Evolutionary conservation across 352 stramenopile genomes (phyloP).

Genomic region (Phytophthora pini): DNA sequence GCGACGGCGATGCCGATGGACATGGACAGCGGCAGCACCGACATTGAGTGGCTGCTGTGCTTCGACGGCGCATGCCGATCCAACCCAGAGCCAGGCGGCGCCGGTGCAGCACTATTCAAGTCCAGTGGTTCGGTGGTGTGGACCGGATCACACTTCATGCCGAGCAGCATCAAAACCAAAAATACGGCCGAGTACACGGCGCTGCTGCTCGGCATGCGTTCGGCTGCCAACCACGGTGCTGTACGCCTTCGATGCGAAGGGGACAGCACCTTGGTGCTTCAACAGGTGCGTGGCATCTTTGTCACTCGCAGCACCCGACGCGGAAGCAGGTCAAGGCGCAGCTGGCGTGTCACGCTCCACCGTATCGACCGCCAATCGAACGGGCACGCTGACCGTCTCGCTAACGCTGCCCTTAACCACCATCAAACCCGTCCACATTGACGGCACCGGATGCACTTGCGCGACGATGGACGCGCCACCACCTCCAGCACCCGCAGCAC

Average conservation of each 20-base stretch:
- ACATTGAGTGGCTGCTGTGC: not conserved
- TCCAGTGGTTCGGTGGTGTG: constrained; percentile 17
- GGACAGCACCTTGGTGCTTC: constrained; percentile 19
- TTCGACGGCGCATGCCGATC: constrained; percentile 22
- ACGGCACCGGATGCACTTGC: not conserved
- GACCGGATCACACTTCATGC: constrained; percentile 20
- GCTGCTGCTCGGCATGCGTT: constrained; percentile 22
- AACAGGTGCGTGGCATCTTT: constrained; percentile 17
- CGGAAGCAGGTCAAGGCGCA: not conserved
- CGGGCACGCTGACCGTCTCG: constrained; percentile 23
- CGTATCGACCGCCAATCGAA: constrained; percentile 34
- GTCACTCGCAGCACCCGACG: not conserved
- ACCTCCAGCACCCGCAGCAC: not conserved
- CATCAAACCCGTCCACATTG: not conserved
- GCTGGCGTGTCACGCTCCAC: constrained; percentile 3
- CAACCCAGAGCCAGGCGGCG: constrained; percentile 17
- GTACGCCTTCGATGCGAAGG: constrained; percentile 2
- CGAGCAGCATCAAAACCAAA: constrained; percentile 23
- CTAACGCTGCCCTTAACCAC: constrained; percentile 8
- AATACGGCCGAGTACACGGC: constrained; percentile 38
- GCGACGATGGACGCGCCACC: not conserved
- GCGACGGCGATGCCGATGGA: not conserved
- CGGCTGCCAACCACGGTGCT: constrained; percentile 14
- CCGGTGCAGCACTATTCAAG: constrained; percentile 15
- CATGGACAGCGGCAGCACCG: not conserved